Conservation (phyloP, 1,139 yeast species). For the Tardiomyces depauwii region DNA sequence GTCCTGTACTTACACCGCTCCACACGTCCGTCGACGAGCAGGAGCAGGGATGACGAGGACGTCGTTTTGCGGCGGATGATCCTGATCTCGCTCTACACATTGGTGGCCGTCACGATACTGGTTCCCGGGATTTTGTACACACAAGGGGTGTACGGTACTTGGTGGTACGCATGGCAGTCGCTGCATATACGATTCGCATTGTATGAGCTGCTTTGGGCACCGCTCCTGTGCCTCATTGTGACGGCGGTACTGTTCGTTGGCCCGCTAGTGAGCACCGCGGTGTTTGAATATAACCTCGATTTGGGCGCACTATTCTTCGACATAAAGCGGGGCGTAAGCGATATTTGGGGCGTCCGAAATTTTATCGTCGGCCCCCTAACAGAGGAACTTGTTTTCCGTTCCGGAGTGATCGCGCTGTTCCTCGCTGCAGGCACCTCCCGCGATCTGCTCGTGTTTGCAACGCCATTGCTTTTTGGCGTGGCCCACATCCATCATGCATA, state of each 20-base stretch:
- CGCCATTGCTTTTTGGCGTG: slow-evolving; percentile 75
- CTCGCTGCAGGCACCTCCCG: slow-evolving; percentile 22
- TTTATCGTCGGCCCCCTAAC: slow-evolving; percentile 73
- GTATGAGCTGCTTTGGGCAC: slow-evolving; percentile 8
- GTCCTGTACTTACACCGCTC: not conserved
- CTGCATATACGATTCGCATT: slow-evolving; percentile 26
- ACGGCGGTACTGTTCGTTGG: slow-evolving; percentile 39
- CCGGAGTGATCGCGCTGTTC: slow-evolving; percentile 40
- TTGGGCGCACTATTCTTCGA: slow-evolving; percentile 6
- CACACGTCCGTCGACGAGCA: not conserved
- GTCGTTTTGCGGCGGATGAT: slow-evolving; percentile 32
- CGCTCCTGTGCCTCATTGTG: slow-evolving; percentile 19
- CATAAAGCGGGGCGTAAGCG: slow-evolving; percentile 14
- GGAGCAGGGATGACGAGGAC: slow-evolving; percentile 18
- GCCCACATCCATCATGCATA: slow-evolving; percentile 86
- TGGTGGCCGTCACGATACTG: slow-evolving; percentile 22
- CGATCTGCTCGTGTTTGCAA: slow-evolving; percentile 26
- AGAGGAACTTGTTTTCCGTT: slow-evolving; percentile 76
- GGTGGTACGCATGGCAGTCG: slow-evolving; percentile 12
- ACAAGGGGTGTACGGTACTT: slow-evolving; percentile 9
- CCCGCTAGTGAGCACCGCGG: slow-evolving; percentile 38
- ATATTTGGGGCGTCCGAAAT: slow-evolving; percentile 42
- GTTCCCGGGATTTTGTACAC: slow-evolving; percentile 10
- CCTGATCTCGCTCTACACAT: slow-evolving; percentile 25
- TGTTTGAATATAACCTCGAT: slow-evolving; percentile 17